These are phyloP conservation scores for Aspergillus pseudotamarii DNA, from an alignment of 2,329 filamentous ascomycete genomes.

Conservation along the genomic window DNA sequence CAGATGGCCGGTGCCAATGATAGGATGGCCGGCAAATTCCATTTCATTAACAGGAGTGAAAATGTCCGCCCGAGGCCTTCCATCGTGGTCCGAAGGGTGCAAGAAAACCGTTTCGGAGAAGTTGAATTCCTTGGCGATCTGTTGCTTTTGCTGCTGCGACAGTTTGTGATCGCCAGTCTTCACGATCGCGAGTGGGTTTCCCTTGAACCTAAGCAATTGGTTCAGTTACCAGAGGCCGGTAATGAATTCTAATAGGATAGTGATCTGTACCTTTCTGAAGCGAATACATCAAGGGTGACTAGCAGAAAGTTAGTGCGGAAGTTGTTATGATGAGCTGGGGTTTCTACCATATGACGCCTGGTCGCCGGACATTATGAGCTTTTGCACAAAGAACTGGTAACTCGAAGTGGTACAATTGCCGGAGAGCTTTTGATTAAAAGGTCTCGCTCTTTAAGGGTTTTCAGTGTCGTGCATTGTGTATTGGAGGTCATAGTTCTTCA, in stretches of 20 bases:
- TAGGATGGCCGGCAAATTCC: constrained; percentile 66
- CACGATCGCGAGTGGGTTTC: constrained; percentile 8
- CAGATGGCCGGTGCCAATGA: constrained; percentile 53
- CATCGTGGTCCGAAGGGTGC: constrained; percentile 47
- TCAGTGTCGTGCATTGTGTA: neutral
- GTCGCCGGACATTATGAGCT: neutral
- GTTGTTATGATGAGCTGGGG: neutral
- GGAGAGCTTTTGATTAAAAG: no score
- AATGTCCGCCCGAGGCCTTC: constrained; percentile 57
- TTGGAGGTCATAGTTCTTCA: neutral
- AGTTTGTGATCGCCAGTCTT: constrained; percentile 30
- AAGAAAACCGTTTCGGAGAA: constrained; percentile 67
- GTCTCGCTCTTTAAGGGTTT: neutral
- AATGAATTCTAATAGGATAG: no score
- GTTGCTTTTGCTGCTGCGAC: constrained; percentile 58
- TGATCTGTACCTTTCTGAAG: neutral
- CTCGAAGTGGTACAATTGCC: no score
- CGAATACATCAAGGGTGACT: constrained; percentile 2
- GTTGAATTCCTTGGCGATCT: constrained; percentile 64
- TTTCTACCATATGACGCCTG: neutral
- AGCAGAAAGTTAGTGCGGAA: neutral
- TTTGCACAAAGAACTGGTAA: no score
- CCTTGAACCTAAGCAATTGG: constrained; percentile 2
- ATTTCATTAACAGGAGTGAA: constrained; percentile 60
- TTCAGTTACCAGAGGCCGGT: neutral